Percentiles rank a stretch among this genome's conserved stretches.
Conservation (phyloP, 1,284 basidiomycete genomes). For the Fomitopsis pinicola region DNA sequence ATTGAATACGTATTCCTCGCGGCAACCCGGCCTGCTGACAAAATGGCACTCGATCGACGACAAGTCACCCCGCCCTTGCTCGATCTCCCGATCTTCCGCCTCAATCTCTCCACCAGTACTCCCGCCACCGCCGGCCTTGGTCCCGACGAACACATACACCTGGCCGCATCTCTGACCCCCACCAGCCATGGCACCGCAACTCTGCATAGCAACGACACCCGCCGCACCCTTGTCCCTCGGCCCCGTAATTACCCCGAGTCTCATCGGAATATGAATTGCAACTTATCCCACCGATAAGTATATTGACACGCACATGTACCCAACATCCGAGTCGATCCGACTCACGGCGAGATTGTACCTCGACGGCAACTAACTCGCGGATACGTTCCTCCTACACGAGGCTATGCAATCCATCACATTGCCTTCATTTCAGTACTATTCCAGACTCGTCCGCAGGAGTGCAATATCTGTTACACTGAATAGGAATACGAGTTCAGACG, state of each 20-base stretch:
- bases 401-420: too few relatives aligned
- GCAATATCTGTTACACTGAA: too few relatives aligned
- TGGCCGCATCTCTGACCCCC: background rate
- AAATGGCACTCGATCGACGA: background rate
- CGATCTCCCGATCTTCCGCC: background rate
- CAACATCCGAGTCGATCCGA: background rate
- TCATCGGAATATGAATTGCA: background rate
- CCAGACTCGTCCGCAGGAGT: too few relatives aligned
- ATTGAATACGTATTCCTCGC: too few relatives aligned
- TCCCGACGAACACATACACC: background rate
- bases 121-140: background rate
- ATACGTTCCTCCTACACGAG: too few relatives aligned
- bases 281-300: background rate
- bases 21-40: background rate
- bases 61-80: background rate
- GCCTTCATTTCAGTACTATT: too few relatives aligned
- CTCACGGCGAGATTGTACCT: background rate
- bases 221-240: background rate
- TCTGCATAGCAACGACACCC: too few relatives aligned
- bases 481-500: too few relatives aligned
- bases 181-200: too few relatives aligned
- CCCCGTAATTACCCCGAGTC: background rate
- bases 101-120: background rate
- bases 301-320: background rate
- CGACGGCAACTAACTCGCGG: background rate